Percentiles rank a stretch among this genome's conserved stretches.
These are phyloP conservation scores for Colletotrichum aenigma DNA, from an alignment of 2,329 filamentous ascomycete species.

Conservation along the genomic window DNA sequence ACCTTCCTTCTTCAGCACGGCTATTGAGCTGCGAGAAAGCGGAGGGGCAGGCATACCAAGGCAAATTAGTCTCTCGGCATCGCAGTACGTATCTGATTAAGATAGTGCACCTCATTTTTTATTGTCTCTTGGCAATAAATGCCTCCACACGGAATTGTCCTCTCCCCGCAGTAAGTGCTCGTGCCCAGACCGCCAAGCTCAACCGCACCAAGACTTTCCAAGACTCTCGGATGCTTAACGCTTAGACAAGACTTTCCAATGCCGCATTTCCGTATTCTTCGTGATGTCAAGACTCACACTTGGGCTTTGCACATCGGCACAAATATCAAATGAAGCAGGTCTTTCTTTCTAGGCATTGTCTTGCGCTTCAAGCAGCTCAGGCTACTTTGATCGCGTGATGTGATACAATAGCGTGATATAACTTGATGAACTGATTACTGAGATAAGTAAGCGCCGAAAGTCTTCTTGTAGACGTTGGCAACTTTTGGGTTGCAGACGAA, in stretches of 20 bases:
- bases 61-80: background rate
- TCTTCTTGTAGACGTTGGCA: background rate
- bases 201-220: background rate
- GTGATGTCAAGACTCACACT: background rate
- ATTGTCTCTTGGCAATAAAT: slow-evolving; percentile 8
- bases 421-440: background rate
- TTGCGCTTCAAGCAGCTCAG: background rate
- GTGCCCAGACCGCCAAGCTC: background rate
- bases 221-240: background rate
- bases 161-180: background rate
- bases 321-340: background rate
- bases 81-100: background rate
- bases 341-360: background rate
- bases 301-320: background rate
- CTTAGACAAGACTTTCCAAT: background rate
- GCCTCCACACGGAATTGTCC: background rate
- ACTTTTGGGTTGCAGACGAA: background rate
- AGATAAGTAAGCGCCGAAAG: background rate
- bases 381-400: background rate
- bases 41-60: background rate
- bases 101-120: background rate
- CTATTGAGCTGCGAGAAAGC: background rate
- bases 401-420: background rate
- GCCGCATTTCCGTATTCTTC: background rate
- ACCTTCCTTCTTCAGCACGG: slow-evolving; percentile 6